These are phyloP conservation scores for Porodaedalea pini DNA, from an alignment of 1,284 basidiomycete species.

Conservation along the genomic window DNA sequence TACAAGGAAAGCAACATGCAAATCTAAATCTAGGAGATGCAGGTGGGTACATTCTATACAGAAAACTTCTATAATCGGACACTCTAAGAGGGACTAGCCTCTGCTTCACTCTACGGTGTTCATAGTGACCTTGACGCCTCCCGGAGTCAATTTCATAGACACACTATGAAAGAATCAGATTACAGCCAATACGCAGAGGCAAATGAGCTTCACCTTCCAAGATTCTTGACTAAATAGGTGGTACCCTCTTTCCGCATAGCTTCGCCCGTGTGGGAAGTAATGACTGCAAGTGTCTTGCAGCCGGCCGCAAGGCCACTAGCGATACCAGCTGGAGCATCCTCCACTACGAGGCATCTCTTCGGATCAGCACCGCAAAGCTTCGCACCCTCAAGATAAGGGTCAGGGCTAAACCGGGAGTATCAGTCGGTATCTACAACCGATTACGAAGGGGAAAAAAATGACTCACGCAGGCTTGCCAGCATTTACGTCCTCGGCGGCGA, in stretches of 20 bases:
- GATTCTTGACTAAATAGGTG: conserved; percentile 59
- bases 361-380: conserved; percentile 57
- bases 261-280: conserved; percentile 72
- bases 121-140: conserved; percentile 42
- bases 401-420: conserved; percentile 52
- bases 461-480: conserved; percentile 76
- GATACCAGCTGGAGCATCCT: conserved; percentile 83
- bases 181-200: neutral
- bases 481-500: conserved; percentile 75
- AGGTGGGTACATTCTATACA: no score
- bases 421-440: conserved; percentile 23
- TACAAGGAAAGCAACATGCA: no score
- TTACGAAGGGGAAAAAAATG: neutral
- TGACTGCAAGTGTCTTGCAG: conserved; percentile 71
- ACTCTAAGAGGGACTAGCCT: no score
- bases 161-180: conserved; percentile 33
- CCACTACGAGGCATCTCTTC: conserved; percentile 71
- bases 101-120: conserved; percentile 12
- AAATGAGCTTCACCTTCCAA: conserved; percentile 47
- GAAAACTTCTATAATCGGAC: neutral
- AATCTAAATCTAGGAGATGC: neutral
- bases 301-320: conserved; percentile 74
- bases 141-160: conserved; percentile 39
- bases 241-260: conserved; percentile 57
- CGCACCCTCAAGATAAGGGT: conserved; percentile 80